Evolutionary conservation across 2,329 filamentous ascomycete species (phyloP).

Genomic region (Alternaria panax): DNA sequence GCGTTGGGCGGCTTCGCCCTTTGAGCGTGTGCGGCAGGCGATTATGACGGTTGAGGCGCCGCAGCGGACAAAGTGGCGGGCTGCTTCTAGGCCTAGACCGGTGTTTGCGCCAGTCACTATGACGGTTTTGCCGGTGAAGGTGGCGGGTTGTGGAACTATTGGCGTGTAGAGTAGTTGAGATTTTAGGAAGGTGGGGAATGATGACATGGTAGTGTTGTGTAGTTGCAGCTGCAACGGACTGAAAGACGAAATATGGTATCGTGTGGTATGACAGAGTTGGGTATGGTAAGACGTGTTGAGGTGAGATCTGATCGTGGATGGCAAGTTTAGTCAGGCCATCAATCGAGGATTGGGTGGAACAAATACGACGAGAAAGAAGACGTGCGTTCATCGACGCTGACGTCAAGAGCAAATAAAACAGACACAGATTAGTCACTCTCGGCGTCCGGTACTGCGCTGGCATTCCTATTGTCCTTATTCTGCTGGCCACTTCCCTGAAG

Average conservation of each 20-base stretch:
- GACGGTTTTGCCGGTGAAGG: slow-evolving; percentile 42
- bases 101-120: slow-evolving; percentile 58
- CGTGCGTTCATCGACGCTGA: neutral
- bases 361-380: neutral
- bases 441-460: neutral
- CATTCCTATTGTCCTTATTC: neutral
- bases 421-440: neutral
- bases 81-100: slow-evolving; percentile 42
- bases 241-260: too few species aligned
- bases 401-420: neutral
- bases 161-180: slow-evolving; percentile 7
- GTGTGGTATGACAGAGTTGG: too few species aligned
- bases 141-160: slow-evolving; percentile 1
- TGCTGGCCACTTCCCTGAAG: neutral
- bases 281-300: neutral
- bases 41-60: slow-evolving; percentile 51
- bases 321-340: neutral
- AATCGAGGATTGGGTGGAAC: neutral
- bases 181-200: slow-evolving; percentile 8
- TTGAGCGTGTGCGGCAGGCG: slow-evolving; percentile 50
- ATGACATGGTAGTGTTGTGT: slow-evolving; percentile 1
- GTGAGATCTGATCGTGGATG: neutral
- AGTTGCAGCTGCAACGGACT: too few species aligned
- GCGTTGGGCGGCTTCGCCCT: slow-evolving; percentile 51
- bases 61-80: slow-evolving; percentile 50